Percentiles rank a stretch among this genome's conserved stretches.
These are phyloP conservation scores for Leishmania aethiopica DNA, from an alignment of 208 protist species.

Conservation along the genomic window DNA sequence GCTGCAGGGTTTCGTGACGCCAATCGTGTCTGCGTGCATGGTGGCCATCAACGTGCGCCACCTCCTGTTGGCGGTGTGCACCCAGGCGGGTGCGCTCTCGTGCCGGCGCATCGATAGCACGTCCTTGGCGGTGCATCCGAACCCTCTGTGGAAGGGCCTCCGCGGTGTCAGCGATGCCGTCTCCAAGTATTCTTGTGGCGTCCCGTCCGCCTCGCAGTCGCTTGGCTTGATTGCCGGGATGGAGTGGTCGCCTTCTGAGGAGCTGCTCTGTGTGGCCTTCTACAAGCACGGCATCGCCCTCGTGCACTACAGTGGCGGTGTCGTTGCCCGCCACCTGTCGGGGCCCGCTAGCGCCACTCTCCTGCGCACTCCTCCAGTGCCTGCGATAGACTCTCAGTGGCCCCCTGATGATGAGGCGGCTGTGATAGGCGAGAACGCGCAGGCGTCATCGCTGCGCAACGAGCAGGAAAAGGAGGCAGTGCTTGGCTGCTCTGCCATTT, in stretches of 20 bases:
- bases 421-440: not conserved
- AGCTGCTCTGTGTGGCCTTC: constrained; percentile 71
- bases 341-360: constrained; percentile 16
- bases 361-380: constrained; percentile 14
- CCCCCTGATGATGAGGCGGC: not conserved
- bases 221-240: constrained; percentile 46
- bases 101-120: constrained; percentile 44
- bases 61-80: constrained; percentile 55
- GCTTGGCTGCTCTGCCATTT: constrained; percentile 30
- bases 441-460: not conserved
- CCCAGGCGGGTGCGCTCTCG: constrained; percentile 49
- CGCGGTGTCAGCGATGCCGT: constrained; percentile 35
- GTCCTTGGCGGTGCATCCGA: constrained; percentile 25
- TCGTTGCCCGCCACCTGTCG: constrained; percentile 43
- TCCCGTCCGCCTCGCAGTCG: constrained; percentile 8
- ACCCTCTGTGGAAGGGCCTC: constrained; percentile 54
- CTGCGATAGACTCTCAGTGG: not conserved
- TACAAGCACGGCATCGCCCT: constrained; percentile 53
- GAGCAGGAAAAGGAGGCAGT: not conserved
- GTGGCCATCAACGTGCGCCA: constrained; percentile 60
- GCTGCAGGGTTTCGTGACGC: constrained; percentile 39
- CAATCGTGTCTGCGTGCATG: constrained; percentile 34
- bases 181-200: not conserved
- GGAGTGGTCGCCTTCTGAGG: constrained; percentile 60
- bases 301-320: constrained; percentile 70